Evolutionary conservation across 1,284 basidiomycete genomes (phyloP).

Genomic region (Rhodotorula sp.): DNA sequence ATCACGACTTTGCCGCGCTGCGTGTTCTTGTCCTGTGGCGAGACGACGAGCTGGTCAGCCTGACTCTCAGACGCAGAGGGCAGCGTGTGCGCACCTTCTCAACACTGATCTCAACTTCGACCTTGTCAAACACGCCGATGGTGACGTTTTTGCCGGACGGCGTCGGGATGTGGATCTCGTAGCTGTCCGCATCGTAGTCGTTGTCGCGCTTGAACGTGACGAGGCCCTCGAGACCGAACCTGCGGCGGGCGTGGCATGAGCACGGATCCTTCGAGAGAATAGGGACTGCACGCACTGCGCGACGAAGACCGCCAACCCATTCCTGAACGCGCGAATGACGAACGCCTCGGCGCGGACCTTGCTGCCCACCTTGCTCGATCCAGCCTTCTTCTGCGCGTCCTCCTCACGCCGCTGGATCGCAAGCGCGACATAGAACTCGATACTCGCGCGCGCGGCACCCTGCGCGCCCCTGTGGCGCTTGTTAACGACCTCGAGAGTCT

Average conservation of each 20-base stretch:
- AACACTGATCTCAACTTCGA: constrained; percentile 81
- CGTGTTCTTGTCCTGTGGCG: constrained; percentile 71
- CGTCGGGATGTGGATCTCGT: constrained; percentile 69
- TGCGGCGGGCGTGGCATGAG: constrained; percentile 47
- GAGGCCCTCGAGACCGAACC: constrained; percentile 88
- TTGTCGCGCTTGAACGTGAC: constrained; percentile 88
- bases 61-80: background rate
- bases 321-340: constrained; percentile 89
- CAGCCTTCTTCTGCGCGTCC: constrained; percentile 54
- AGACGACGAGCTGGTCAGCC: background rate
- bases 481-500: constrained; percentile 82
- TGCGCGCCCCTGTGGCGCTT: constrained; percentile 92
- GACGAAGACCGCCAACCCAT: constrained; percentile 94
- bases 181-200: constrained; percentile 87
- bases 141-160: constrained; percentile 53
- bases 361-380: constrained; percentile 47
- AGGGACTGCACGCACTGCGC: constrained; percentile 64
- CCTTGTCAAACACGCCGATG: constrained; percentile 83
- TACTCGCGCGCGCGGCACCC: constrained; percentile 90
- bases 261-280: constrained; percentile 26
- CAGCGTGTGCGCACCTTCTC: constrained; percentile 59
- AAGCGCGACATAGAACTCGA: constrained; percentile 96
- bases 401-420: constrained; percentile 63
- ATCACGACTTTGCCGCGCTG: constrained; percentile 90
- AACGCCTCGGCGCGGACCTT: constrained; percentile 80